A percentile compares a stretch with the other conserved stretches of the same genome.
phyloP scores from a whole-genome alignment of 1,139 yeast genomes.

The Sugiyamaella sp. region DNA sequence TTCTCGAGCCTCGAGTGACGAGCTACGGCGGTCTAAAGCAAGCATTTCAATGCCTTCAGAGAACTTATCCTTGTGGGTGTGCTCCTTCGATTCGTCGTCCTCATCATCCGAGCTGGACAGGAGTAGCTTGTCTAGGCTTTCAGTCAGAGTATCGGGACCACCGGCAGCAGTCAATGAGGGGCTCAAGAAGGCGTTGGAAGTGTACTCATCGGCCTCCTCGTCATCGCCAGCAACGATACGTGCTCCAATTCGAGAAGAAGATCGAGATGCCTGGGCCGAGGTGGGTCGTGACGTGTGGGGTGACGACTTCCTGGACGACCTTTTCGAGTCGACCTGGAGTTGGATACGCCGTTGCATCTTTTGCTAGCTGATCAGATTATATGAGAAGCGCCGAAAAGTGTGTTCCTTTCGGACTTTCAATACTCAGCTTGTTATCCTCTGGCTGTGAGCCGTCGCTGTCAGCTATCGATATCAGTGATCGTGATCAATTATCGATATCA shows the following conservation, averaged over 20 bases:
- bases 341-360: constrained; percentile 29
- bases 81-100: constrained; percentile 17
- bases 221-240: constrained; percentile 30
- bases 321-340: constrained; percentile 25
- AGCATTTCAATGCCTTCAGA: constrained; percentile 38
- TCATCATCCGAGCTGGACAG: constrained; percentile 20
- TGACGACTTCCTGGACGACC: constrained; percentile 24
- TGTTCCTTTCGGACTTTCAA: too few species aligned
- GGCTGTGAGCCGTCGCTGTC: too few species aligned
- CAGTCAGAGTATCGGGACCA: constrained; percentile 30
- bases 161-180: constrained; percentile 23
- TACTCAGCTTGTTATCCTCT: too few species aligned
- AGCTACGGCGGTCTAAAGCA: constrained; percentile 37
- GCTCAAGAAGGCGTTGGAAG: constrained; percentile 30
- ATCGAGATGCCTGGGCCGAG: constrained; percentile 29
- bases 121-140: constrained; percentile 28
- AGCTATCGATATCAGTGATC: too few species aligned
- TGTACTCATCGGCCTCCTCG: constrained; percentile 35
- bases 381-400: neutral
- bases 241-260: constrained; percentile 29
- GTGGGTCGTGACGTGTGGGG: constrained; percentile 26
- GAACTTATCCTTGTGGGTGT: constrained; percentile 31
- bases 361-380: neutral
- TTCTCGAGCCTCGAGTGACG: constrained; percentile 41
- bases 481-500: too few species aligned